A percentile compares a stretch with the other conserved stretches of the same genome.
These are phyloP conservation scores for Tuber brumale DNA, from an alignment of 495 filamentous ascomycete genomes.

Conservation along the genomic window DNA sequence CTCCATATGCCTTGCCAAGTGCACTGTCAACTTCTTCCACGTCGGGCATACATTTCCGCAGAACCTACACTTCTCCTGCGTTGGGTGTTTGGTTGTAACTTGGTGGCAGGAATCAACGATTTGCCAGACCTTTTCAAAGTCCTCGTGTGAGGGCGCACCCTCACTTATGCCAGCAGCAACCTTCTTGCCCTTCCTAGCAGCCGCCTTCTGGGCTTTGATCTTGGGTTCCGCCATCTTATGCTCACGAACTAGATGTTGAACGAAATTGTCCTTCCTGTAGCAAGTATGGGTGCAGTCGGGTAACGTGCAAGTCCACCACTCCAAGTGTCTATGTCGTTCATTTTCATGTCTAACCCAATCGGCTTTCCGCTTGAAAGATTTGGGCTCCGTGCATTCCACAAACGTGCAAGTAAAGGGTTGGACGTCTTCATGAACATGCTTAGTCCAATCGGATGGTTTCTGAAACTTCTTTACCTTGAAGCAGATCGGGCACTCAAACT, in stretches of 20 bases:
- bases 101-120: conserved; percentile 74
- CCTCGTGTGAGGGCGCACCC: conserved; percentile 51
- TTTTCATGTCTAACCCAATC: conserved; percentile 97
- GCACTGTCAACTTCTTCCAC: conserved; percentile 92
- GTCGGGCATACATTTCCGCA: conserved; percentile 73
- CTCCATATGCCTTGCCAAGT: conserved; percentile 96
- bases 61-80: conserved; percentile 84
- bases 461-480: conserved; percentile 83
- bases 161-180: conserved; percentile 48
- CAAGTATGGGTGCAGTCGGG: conserved; percentile 77
- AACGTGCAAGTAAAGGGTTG: conserved; percentile 96
- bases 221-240: conserved; percentile 83
- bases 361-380: conserved; percentile 94
- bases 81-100: conserved; percentile 58
- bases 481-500: conserved; percentile 89
- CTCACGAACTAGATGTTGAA: conserved; percentile 89
- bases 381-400: conserved; percentile 72
- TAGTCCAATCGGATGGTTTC: conserved; percentile 97
- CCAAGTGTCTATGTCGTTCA: conserved; percentile 82
- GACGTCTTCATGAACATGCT: conserved; percentile 93
- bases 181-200: conserved; percentile 48
- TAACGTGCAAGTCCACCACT: conserved; percentile 84
- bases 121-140: conserved; percentile 59
- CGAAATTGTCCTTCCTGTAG: conserved; percentile 90
- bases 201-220: conserved; percentile 46